Evolutionary conservation across 1,284 basidiomycete species (phyloP).

Genomic region (Ceratobasidium sp.): DNA sequence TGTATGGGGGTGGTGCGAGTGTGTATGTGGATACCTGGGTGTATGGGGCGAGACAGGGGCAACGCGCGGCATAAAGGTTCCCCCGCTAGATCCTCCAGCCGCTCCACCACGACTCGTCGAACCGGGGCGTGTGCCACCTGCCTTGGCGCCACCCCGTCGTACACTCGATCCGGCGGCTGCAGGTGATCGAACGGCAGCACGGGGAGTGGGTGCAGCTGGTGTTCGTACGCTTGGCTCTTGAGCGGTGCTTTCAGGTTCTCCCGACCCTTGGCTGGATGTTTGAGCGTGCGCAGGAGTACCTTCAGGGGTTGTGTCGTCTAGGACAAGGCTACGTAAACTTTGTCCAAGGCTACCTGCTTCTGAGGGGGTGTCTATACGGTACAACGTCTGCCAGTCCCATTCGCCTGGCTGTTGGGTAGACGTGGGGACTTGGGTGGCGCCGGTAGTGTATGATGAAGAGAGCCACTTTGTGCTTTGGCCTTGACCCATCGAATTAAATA

Average conservation of each 20-base stretch:
- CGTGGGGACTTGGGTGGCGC: slow-evolving; percentile 51
- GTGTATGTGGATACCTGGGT: slow-evolving; percentile 43
- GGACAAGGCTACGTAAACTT: slow-evolving; percentile 36
- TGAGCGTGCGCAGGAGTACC: slow-evolving; percentile 22
- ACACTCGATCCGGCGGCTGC: slow-evolving; percentile 25
- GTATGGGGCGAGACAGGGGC: slow-evolving; percentile 38
- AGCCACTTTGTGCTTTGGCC: slow-evolving; percentile 76
- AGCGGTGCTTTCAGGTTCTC: slow-evolving; percentile 8
- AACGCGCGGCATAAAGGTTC: neutral
- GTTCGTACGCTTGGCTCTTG: slow-evolving; percentile 14
- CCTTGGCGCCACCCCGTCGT: slow-evolving; percentile 28
- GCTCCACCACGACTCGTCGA: slow-evolving; percentile 12
- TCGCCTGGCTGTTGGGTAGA: slow-evolving; percentile 58
- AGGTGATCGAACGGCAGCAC: slow-evolving; percentile 10
- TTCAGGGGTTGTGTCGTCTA: slow-evolving; percentile 33
- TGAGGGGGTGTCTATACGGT: slow-evolving; percentile 24
- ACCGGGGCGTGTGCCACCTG: neutral
- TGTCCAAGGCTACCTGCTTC: slow-evolving; percentile 40
- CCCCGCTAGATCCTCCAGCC: neutral
- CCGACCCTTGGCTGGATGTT: slow-evolving; percentile 28
- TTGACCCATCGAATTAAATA: slow-evolving; percentile 72
- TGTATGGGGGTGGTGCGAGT: slow-evolving; percentile 39
- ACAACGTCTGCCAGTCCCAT: slow-evolving; percentile 78
- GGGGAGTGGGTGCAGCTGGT: slow-evolving; percentile 25
- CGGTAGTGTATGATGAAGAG: slow-evolving; percentile 56